A percentile compares a stretch with the other conserved stretches of the same genome.
Evolutionary conservation across 306 rosid genomes (phyloP).

Genomic region (Fragaria nilgerrensis): DNA sequence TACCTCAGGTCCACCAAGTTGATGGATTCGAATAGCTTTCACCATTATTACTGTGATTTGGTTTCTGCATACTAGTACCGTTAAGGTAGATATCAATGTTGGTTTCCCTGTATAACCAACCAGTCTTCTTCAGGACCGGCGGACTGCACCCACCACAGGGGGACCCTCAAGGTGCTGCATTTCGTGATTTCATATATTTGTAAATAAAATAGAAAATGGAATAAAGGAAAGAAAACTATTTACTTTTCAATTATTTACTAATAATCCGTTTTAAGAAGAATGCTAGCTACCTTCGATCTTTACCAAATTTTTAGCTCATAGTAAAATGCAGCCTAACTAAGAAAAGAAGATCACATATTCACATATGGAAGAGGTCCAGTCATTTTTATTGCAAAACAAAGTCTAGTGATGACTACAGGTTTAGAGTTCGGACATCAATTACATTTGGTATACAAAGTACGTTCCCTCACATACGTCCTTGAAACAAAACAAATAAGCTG

Average conservation of each 20-base stretch:
- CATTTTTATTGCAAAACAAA: neutral
- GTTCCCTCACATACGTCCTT: neutral
- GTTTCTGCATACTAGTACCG: neutral
- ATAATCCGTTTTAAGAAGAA: neutral
- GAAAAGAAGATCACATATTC: neutral
- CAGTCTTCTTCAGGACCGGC: neutral
- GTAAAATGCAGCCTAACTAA: neutral
- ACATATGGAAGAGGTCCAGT: neutral
- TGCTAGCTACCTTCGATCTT: neutral
- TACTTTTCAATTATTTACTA: no score
- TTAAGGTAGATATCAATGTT: neutral
- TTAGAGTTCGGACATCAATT: neutral
- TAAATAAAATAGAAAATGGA: no score
- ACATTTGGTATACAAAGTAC: neutral
- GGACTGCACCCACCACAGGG: neutral
- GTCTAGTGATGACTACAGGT: neutral
- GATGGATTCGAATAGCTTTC: slow-evolving; percentile 70
- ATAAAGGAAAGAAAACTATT: no score
- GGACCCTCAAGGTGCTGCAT: neutral
- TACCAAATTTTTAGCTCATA: no score
- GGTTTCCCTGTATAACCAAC: neutral
- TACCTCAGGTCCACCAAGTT: slow-evolving; percentile 76
- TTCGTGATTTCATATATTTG: no score
- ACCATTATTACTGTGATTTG: slow-evolving; percentile 42
- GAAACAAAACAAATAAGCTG: neutral